These are phyloP conservation scores for Carex littledalei DNA, from an alignment of 176 grass and related monocot genomes.

Conservation along the genomic window DNA sequence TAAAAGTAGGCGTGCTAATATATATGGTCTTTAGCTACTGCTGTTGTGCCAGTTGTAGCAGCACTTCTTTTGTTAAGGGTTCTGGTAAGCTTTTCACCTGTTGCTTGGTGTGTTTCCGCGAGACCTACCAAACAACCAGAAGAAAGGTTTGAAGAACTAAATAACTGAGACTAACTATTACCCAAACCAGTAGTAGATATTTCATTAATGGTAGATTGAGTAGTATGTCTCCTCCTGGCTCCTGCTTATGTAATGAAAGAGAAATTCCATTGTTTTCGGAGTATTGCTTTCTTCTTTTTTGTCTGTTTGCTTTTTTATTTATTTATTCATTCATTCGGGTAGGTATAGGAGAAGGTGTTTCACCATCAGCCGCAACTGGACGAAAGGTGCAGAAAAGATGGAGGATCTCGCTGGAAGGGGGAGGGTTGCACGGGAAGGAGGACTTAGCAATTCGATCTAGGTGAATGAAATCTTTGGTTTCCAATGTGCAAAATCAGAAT, in stretches of 20 bases:
- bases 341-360: slow-evolving; percentile 98
- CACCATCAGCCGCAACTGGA: slow-evolving; percentile 90
- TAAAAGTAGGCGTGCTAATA: slow-evolving; percentile 60
- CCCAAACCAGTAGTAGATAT: neutral
- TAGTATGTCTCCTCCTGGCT: neutral
- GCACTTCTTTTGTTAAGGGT: slow-evolving; percentile 76
- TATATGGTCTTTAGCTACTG: slow-evolving; percentile 78
- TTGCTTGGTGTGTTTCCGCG: neutral
- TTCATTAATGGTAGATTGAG: neutral
- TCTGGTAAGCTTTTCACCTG: slow-evolving; percentile 52
- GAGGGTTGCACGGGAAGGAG: too few species aligned
- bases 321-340: slow-evolving; percentile 54
- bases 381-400: too few species aligned
- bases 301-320: slow-evolving; percentile 6
- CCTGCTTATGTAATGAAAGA: neutral
- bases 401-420: too few species aligned
- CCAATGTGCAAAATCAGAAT: too few species aligned
- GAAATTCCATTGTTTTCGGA: neutral
- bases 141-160: neutral
- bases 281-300: slow-evolving; percentile 5
- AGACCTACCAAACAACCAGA: neutral
- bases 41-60: slow-evolving; percentile 59
- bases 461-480: too few species aligned
- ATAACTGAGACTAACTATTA: neutral
- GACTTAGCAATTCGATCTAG: too few species aligned